phyloP scores from a whole-genome alignment of 108 stramenopile species.

The Nitzschia sp. region DNA sequence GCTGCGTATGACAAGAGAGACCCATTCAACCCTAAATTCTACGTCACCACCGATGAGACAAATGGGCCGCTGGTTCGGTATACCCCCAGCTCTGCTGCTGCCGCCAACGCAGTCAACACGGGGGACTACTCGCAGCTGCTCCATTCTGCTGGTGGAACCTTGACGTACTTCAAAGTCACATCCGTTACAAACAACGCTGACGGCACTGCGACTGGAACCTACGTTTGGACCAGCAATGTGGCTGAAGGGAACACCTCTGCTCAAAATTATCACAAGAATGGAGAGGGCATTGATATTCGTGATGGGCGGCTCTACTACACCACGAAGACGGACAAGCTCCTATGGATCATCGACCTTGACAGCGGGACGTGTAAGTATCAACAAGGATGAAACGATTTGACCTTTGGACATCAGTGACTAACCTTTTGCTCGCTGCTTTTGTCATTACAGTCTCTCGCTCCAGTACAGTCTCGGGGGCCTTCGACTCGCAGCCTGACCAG shows the following conservation, averaged over 20 bases:
- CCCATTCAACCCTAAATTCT: slow-evolving; percentile 29
- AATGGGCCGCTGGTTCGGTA: slow-evolving; percentile 50
- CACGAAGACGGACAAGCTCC: slow-evolving; percentile 33
- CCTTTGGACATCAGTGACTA: no score
- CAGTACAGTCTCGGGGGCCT: slow-evolving; percentile 26
- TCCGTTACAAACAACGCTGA: not conserved
- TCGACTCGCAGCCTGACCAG: slow-evolving; percentile 38
- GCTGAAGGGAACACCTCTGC: slow-evolving; percentile 21
- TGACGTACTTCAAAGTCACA: not conserved
- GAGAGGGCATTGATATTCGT: slow-evolving; percentile 46
- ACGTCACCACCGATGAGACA: slow-evolving; percentile 54
- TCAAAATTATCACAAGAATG: slow-evolving; percentile 12
- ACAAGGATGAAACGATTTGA: no score
- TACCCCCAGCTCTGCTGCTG: slow-evolving; percentile 1
- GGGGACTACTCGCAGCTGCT: slow-evolving; percentile 2
- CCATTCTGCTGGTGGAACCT: slow-evolving; percentile 1
- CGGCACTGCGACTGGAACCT: slow-evolving; percentile 16
- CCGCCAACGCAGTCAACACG: not conserved
- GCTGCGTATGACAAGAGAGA: slow-evolving; percentile 30
- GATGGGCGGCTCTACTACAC: slow-evolving; percentile 31
- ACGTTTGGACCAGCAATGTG: slow-evolving; percentile 17
- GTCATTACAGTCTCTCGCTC: not conserved
- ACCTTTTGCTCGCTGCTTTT: not conserved
- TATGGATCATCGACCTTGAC: slow-evolving; percentile 40
- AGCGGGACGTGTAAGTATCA: slow-evolving; percentile 17